Conservation (phyloP, 2,329 filamentous ascomycete genomes). For the Aspergillus amoenus region DNA sequence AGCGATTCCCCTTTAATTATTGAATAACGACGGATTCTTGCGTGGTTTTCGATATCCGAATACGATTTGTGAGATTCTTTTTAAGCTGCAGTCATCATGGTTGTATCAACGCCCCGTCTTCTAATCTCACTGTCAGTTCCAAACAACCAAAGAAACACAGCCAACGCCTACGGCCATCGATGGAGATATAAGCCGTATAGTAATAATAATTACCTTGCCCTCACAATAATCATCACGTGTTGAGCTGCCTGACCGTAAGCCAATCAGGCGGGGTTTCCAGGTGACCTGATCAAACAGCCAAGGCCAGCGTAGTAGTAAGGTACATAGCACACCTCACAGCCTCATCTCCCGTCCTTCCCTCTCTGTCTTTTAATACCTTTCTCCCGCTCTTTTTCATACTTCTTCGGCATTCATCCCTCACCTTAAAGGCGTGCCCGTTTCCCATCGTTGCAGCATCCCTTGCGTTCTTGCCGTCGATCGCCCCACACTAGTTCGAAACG, state of each 20-base stretch:
- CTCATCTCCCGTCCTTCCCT: not conserved
- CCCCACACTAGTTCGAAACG: conserved; percentile 21
- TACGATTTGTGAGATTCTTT: not conserved
- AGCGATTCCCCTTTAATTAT: conserved; percentile 32
- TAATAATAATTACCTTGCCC: not conserved
- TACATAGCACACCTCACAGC: not conserved
- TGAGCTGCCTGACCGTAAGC: not conserved
- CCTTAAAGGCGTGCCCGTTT: not conserved
- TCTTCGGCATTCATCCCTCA: not conserved
- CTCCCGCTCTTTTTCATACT: not conserved
- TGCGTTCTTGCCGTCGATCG: conserved; percentile 4
- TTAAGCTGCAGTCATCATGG: not conserved
- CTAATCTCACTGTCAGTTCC: not conserved
- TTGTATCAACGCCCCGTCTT: not conserved
- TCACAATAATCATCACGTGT: conserved; percentile 9
- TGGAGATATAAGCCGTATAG: not conserved
- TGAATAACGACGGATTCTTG: conserved; percentile 6
- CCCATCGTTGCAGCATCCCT: not conserved
- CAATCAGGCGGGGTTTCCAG: conserved; percentile 15
- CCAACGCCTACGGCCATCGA: too few species aligned
- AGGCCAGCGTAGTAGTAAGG: not conserved
- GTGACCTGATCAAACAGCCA: conserved; percentile 9
- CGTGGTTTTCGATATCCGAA: not conserved
- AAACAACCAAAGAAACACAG: not conserved
- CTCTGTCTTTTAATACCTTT: not conserved